Conservation (phyloP, 75 land plant genomes). For the Selaginella tamariscina region DNA sequence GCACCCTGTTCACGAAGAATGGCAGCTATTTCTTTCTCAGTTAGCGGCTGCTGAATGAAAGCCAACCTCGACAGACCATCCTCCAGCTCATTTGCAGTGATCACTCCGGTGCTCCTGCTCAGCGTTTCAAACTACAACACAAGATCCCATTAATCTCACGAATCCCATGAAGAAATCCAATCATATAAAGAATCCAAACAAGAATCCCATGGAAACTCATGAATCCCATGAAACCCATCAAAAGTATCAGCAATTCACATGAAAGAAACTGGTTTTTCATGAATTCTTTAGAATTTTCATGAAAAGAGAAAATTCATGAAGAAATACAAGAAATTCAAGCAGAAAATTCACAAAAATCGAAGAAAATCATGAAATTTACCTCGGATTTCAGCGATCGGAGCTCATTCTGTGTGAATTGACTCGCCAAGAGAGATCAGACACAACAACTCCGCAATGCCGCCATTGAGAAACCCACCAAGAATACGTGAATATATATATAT, state of each 20-base stretch:
- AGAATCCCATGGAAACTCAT: too few relatives aligned
- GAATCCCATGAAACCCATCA: too few relatives aligned
- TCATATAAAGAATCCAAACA: too few relatives aligned
- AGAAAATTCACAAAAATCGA: neutral
- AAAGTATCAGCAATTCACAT: too few relatives aligned
- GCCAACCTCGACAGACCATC: slow-evolving; percentile 50
- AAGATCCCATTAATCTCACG: too few relatives aligned
- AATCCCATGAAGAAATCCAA: too few relatives aligned
- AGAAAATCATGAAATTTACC: slow-evolving; percentile 20
- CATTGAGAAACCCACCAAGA: too few relatives aligned
- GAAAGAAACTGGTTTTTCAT: too few relatives aligned
- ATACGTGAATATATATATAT: too few relatives aligned
- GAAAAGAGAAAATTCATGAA: neutral
- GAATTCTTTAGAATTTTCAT: too few relatives aligned
- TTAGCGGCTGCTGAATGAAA: slow-evolving; percentile 41
- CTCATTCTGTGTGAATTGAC: slow-evolving; percentile 75
- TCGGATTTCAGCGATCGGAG: slow-evolving; percentile 61
- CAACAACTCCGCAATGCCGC: slow-evolving; percentile 46
- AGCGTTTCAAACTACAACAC: slow-evolving; percentile 54
- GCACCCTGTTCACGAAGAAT: slow-evolving; percentile 39
- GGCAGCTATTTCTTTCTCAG: slow-evolving; percentile 37
- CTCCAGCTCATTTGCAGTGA: slow-evolving; percentile 41
- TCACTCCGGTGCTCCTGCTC: slow-evolving; percentile 33
- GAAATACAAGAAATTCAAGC: neutral
- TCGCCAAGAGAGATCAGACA: slow-evolving; percentile 65